Evolutionary conservation across 2,329 filamentous ascomycete genomes (phyloP).

Genomic region (Fusarium humuli): DNA sequence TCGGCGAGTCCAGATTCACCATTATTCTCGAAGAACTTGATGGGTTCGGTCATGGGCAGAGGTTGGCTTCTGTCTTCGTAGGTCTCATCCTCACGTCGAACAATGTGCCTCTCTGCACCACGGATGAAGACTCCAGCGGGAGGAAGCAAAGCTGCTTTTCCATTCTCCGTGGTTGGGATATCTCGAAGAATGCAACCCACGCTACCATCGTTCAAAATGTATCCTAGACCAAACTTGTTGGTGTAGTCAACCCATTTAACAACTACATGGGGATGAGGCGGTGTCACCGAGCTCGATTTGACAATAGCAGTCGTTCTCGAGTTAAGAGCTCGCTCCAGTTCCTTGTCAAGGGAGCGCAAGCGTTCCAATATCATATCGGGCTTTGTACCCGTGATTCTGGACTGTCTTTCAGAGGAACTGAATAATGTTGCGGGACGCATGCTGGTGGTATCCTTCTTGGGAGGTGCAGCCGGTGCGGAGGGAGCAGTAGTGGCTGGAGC

Average conservation of each 20-base stretch:
- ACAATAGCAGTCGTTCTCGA: constrained; percentile 72
- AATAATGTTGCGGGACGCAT: constrained; percentile 64
- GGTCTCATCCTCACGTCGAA: constrained; percentile 66
- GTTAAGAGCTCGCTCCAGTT: constrained; percentile 72
- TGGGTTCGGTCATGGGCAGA: constrained; percentile 69
- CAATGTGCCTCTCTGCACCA: constrained; percentile 77
- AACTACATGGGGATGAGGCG: constrained; percentile 71
- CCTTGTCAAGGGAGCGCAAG: constrained; percentile 66
- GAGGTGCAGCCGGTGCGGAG: constrained; percentile 37
- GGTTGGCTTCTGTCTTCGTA: constrained; percentile 71
- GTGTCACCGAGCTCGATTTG: constrained; percentile 63
- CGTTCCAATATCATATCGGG: constrained; percentile 69
- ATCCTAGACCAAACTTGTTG: constrained; percentile 86
- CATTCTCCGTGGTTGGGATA: constrained; percentile 64
- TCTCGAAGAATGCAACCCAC: constrained; percentile 76
- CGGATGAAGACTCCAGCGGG: constrained; percentile 79
- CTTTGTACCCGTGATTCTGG: constrained; percentile 63
- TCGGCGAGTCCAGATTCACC: constrained; percentile 72
- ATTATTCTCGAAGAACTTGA: constrained; percentile 81
- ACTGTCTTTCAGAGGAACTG: constrained; percentile 63
- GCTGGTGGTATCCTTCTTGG: constrained; percentile 47
- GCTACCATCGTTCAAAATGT: constrained; percentile 84
- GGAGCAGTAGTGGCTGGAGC: constrained; percentile 37
- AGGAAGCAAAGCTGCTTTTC: constrained; percentile 66
- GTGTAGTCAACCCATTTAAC: constrained; percentile 91